Evolutionary conservation across 176 grass and related monocot species (phyloP), one percentile per base, ranked within the genome.

Genomic region (Oryza longistaminata): DNA sequence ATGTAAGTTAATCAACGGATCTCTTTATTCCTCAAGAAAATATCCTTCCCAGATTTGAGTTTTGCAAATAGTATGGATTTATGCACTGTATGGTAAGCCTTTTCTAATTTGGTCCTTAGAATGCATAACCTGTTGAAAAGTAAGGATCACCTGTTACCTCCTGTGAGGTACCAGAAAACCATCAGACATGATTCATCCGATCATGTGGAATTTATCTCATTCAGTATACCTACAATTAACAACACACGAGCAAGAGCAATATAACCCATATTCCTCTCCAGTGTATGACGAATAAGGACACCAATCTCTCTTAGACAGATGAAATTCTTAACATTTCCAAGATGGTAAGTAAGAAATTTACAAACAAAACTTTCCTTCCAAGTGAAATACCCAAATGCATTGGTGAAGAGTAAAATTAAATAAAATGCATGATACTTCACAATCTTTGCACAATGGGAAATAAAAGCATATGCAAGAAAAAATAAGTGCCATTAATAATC

Each of bases 261-360:
- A 49, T 29, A 73, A 45, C 9, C 26, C 7, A 58, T 49, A 71
- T 34, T 9, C 25, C 11, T 68, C 66, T 82, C 12, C 74, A 45
- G 1, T 71, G 65, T 60, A 31, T 24, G 27, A 52, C 25, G n/a
- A 42, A 25, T 31, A 65, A 37, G 11, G 40, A n/a, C 42, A 77
- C 33, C 72, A 74, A 62, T 31, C 9, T 64, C 43, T 49, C 64
- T 40, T 3, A 73, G 27, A 73, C 14, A 45, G 3, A 34, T 0
- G 7, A 2, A 25, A 22, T 68, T 70, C 34, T 74, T 44, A 75
- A 73, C 13, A 43, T 66, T 78, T 77, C 4, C 13, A 70, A 9
- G 4, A 62, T 6, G 45, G 52, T 39, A 90, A 86, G 17, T 14
- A 70, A 79, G 16, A 84, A 67, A 2, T 74, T 78, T 17, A 70